A percentile compares a stretch with the other conserved stretches of the same genome.
These are phyloP conservation scores for Triangularia verruculosa DNA, from an alignment of 2,329 filamentous ascomycete species.

Conservation along the genomic window DNA sequence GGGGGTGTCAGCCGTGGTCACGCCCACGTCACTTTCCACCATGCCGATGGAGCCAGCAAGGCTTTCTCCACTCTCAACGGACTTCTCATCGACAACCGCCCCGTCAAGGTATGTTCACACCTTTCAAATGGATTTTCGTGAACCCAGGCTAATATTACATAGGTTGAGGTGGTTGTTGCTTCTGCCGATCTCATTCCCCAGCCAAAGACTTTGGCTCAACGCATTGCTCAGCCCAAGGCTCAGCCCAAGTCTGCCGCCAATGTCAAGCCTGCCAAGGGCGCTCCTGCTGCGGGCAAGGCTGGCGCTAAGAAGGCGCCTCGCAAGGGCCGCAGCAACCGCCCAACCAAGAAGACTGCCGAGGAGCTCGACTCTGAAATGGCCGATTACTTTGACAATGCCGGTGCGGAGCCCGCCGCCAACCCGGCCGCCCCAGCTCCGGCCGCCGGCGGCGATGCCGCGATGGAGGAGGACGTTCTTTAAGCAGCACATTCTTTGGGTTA, in stretches of 20 bases:
- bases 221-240: constrained; percentile 70
- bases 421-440: constrained; percentile 42
- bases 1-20: constrained; percentile 89
- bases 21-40: constrained; percentile 82
- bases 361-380: constrained; percentile 97
- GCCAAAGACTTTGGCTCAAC: constrained; percentile 73
- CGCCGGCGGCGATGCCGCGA: constrained; percentile 53
- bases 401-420: constrained; percentile 42
- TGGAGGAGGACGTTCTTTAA: constrained; percentile 64
- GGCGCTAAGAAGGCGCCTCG: constrained; percentile 47
- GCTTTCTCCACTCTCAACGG: constrained; percentile 83
- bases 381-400: constrained; percentile 72
- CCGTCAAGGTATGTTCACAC: constrained; percentile 76
- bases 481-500: constrained; percentile 3
- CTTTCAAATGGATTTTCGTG: background rate
- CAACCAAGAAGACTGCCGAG: constrained; percentile 84
- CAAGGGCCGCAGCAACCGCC: constrained; percentile 59
- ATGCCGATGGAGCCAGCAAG: constrained; percentile 76
- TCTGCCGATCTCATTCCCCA: constrained; percentile 65
- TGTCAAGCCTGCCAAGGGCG: constrained; percentile 59
- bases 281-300: constrained; percentile 38
- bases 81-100: constrained; percentile 81
- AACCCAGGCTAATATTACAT: constrained; percentile 12
- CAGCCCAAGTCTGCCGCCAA: constrained; percentile 80
- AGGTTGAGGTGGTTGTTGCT: constrained; percentile 90